Evolutionary conservation across 805 yeast species (phyloP).

Genomic region (Huiozyma sinensis): DNA sequence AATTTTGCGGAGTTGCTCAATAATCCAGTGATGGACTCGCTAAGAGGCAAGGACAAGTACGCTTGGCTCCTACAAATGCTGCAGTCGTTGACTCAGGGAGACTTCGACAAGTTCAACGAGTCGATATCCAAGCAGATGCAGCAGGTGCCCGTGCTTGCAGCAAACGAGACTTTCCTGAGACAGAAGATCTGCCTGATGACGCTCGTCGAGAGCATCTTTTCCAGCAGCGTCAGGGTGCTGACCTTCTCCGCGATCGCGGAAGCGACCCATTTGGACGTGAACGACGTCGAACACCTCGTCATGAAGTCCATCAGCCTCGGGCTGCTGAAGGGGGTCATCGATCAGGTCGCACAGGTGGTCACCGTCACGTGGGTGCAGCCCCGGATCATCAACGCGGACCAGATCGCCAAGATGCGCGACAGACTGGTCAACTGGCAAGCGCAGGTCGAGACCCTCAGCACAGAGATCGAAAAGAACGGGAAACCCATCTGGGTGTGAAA

Average conservation of each 20-base stretch:
- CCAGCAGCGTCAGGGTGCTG: constrained; percentile 64
- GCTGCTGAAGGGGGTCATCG: constrained; percentile 79
- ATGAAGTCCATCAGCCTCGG: constrained; percentile 85
- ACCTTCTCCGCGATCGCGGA: constrained; percentile 62
- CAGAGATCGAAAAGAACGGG: constrained; percentile 51
- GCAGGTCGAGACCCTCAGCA: constrained; percentile 56
- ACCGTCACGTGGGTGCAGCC: constrained; percentile 94
- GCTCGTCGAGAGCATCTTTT: constrained; percentile 75
- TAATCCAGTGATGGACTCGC: constrained; percentile 63
- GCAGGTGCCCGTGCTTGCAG: constrained; percentile 37
- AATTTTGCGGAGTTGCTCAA: constrained; percentile 91
- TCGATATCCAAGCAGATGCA: constrained; percentile 31
- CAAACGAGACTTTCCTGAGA: constrained; percentile 55
- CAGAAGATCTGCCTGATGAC: constrained; percentile 92
- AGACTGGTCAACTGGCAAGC: constrained; percentile 70
- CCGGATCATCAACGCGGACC: constrained; percentile 73
- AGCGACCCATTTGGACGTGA: constrained; percentile 51
- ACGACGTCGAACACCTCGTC: constrained; percentile 77
- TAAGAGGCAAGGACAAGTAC: constrained; percentile 25
- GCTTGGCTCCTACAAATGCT: constrained; percentile 67
- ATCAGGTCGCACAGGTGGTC: constrained; percentile 71
- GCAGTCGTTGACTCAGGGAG: constrained; percentile 65
- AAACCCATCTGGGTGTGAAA: constrained; percentile 48
- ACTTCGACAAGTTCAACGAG: constrained; percentile 53
- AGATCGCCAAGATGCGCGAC: constrained; percentile 64